These are phyloP conservation scores for Byssoonygena ceratinophila DNA, from an alignment of 2,329 filamentous ascomycete genomes.

Conservation along the genomic window DNA sequence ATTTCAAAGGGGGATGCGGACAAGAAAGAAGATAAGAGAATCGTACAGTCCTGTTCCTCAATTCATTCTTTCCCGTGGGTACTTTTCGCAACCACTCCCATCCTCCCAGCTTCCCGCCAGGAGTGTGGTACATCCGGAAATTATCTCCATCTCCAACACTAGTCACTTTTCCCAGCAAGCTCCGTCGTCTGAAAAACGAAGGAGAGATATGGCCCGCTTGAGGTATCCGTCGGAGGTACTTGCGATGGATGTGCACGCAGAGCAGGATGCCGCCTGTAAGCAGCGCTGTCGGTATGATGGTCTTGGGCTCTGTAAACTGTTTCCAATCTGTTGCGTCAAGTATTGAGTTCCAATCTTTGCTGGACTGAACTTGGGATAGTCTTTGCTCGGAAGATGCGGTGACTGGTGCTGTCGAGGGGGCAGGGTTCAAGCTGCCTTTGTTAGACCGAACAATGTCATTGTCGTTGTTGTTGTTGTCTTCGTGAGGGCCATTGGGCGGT, in stretches of 20 bases:
- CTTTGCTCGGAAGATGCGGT: conserved; percentile 20
- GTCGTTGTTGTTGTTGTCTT: conserved; percentile 1
- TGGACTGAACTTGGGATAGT: conserved; percentile 21
- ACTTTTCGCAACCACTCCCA: conserved; percentile 87
- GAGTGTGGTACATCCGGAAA: conserved; percentile 88
- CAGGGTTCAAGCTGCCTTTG: conserved; percentile 8
- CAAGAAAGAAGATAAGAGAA: neutral
- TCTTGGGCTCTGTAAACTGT: conserved; percentile 30
- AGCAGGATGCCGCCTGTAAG: conserved; percentile 32
- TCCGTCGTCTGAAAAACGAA: conserved; percentile 61
- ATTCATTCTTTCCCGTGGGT: conserved; percentile 54
- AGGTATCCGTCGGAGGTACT: conserved; percentile 73
- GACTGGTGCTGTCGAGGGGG: conserved; percentile 14
- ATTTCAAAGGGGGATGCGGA: neutral
- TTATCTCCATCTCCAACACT: conserved; percentile 95
- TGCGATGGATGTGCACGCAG: conserved; percentile 28
- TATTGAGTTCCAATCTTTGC: conserved; percentile 32
- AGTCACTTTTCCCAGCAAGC: conserved; percentile 74
- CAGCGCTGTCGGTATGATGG: conserved; percentile 30
- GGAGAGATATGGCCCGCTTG: conserved; percentile 64
- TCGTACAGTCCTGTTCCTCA: conserved; percentile 68
- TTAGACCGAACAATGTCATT: neutral
- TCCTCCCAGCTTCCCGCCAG: conserved; percentile 72
- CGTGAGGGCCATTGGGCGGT: conserved; percentile 20
- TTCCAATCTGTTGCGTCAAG: conserved; percentile 35